Percentiles rank a stretch among this genome's conserved stretches.
phyloP scores from a whole-genome alignment of 2,329 filamentous ascomycete species.

The Hypoxylon sp. region DNA sequence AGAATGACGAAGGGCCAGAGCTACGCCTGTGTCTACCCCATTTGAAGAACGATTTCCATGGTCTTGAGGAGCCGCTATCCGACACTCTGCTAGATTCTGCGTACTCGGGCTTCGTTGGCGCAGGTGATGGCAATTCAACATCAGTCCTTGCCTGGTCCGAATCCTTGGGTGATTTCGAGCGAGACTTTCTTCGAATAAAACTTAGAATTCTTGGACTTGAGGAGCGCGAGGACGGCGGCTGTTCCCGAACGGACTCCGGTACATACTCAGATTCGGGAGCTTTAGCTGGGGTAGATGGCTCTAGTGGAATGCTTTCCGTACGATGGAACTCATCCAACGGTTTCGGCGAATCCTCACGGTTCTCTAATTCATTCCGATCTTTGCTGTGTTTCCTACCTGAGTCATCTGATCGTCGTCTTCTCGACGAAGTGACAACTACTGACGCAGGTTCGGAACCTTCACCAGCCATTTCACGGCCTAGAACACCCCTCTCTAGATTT shows the following conservation, averaged over 20 bases:
- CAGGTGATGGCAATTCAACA: constrained; percentile 52
- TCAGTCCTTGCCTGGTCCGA: constrained; percentile 59
- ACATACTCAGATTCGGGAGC: constrained; percentile 33
- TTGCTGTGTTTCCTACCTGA: constrained; percentile 56
- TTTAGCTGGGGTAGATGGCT: constrained; percentile 44
- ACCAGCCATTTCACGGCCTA: constrained; percentile 71
- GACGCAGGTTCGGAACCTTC: constrained; percentile 71
- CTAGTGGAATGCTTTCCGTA: constrained; percentile 64
- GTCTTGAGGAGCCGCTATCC: constrained; percentile 65
- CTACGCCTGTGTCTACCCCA: constrained; percentile 73
- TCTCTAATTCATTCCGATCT: constrained; percentile 45
- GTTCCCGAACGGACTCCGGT: constrained; percentile 32
- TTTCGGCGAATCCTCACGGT: constrained; percentile 46
- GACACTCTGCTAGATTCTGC: constrained; percentile 69
- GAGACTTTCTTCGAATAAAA: constrained; percentile 64
- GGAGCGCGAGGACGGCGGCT: constrained; percentile 46
- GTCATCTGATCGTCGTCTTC: constrained; percentile 62
- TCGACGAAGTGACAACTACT: constrained; percentile 70
- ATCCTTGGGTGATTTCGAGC: constrained; percentile 65
- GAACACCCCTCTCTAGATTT: constrained; percentile 72
- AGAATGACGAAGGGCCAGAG: constrained; percentile 82
- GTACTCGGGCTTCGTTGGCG: constrained; percentile 61
- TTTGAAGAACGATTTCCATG: constrained; percentile 83
- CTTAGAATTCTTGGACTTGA: constrained; percentile 56
- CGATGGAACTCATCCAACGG: constrained; percentile 65